A percentile compares a stretch with the other conserved stretches of the same genome.
Conservation (phyloP, 441 rosid genomes). For the Pelargonium citronellum region DNA sequence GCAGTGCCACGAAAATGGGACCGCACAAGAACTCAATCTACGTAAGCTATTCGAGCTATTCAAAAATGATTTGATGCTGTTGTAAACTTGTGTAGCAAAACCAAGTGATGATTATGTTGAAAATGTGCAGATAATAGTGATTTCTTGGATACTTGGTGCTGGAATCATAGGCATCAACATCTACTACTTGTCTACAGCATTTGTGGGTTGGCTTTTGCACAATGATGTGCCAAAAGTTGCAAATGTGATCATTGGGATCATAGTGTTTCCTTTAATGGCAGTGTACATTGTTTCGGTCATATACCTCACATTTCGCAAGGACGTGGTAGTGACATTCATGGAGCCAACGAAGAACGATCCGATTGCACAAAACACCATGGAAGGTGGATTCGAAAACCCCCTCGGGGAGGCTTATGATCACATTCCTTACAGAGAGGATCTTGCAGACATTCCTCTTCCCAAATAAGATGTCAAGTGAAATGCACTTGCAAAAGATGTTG, state of each 20-base stretch:
- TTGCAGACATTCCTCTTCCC: conserved; percentile 37
- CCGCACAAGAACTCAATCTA: conserved; percentile 54
- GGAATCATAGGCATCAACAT: conserved; percentile 57
- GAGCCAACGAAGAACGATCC: conserved; percentile 30
- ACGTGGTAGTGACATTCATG: conserved; percentile 33
- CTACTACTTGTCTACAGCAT: conserved; percentile 47
- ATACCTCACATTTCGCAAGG: conserved; percentile 48
- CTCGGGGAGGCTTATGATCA: conserved; percentile 4
- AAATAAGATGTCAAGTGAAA: conserved; percentile 10
- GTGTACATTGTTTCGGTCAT: conserved; percentile 38
- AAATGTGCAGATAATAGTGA: conserved; percentile 42
- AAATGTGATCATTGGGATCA: conserved; percentile 41
- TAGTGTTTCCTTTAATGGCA: conserved; percentile 55
- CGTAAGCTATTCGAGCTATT: conserved; percentile 28
- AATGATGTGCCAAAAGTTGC: conserved; percentile 36
- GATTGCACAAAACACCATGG: too few relatives aligned
- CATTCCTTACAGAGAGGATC: conserved; percentile 41
- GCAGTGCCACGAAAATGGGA: conserved; percentile 65
- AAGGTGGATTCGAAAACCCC: too few relatives aligned
- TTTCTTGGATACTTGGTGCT: conserved; percentile 54
- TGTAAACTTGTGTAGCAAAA: not conserved
- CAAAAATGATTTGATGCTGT: not conserved
- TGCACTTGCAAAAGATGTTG: not conserved
- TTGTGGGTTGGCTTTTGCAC: conserved; percentile 50
- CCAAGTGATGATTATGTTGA: not conserved